Base-by-base conservation (phyloP, 139 green algal species). In the Tetradesmus obliquus region DNA sequence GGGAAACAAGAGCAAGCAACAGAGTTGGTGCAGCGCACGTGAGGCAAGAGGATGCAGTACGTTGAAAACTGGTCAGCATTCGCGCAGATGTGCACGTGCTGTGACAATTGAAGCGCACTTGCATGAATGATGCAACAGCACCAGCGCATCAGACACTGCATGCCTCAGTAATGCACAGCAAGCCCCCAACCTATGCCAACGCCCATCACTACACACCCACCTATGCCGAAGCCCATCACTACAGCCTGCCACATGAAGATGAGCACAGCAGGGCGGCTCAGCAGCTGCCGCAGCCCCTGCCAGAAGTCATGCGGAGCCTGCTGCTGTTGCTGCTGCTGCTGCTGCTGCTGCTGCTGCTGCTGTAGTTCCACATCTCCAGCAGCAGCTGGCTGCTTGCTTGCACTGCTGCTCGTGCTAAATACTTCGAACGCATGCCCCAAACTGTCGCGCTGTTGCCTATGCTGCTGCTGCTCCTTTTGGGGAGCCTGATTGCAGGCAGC, bases 211-310 rank as follows among this genome's bases (percentile, higher is more conserved):
- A 60, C 62, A 10, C 0, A 13, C 66, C 1, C 66, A 76, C 88
- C 88, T 3, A 91, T 91, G n/a, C 88, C 88, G 71, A 91, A 91
- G 57, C 88, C 88, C 88, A 92, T 92, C 19, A 82, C 60, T 58
- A 60, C 62, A 10, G 88, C 88, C 60, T 92, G 88, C 58, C 80
- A 53, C 58, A 92, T 84, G 66, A 92, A 92, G 32, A 92, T 79
- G 17, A 92, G 60, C 55, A 92, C 88, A n/a, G 80, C 79, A 4
- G 88, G 88, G 12, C 60, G 72, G 45, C 51, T 74, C 53, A 92
- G 88, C 45, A 92, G 80, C 80, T 84, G 88, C 15, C 60, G 53
- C 20, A 92, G 20, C 5, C 53, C 22, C 8, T 54, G 20, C 60
- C 80, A 88, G 79, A 92, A 92, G 80, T 84, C 20, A 13, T 72